A percentile compares a stretch with the other conserved stretches of the same genome.
Evolutionary conservation across 2,329 filamentous ascomycete genomes (phyloP).

Genomic region (Thielaviopsis punctulata): DNA sequence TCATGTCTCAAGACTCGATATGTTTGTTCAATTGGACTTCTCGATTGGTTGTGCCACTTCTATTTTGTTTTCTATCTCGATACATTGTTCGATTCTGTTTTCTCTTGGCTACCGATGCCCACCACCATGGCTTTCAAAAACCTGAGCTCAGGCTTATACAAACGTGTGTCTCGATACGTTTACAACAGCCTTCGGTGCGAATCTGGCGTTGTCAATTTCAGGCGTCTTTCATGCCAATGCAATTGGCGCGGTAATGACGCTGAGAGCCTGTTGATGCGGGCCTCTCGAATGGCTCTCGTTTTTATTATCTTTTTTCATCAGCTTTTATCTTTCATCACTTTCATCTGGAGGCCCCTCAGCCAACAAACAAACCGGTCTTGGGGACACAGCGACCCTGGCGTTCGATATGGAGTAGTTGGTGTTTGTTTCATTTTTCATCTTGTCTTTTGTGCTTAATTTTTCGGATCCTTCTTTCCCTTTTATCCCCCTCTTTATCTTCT

Average conservation of each 20-base stretch:
- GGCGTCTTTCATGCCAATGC: neutral
- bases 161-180: neutral
- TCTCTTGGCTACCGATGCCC: neutral
- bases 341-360: neutral
- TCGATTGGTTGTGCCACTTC: neutral
- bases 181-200: neutral
- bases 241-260: neutral
- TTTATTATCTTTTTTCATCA: neutral
- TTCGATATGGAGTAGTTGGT: slow-evolving; percentile 5
- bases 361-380: neutral
- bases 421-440: slow-evolving; percentile 14
- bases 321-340: slow-evolving; percentile 1
- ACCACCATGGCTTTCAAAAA: neutral
- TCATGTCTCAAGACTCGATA: neutral
- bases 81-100: neutral
- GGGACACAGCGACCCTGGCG: neutral
- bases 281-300: neutral
- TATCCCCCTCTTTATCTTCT: neutral
- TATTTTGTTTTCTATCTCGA: neutral
- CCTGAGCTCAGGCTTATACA: neutral
- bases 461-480: neutral
- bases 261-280: neutral
- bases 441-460: neutral
- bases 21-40: neutral
- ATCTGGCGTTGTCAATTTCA: neutral